phyloP scores from a whole-genome alignment of 2,329 filamentous ascomycete genomes.

The Penicillium glabrum region DNA sequence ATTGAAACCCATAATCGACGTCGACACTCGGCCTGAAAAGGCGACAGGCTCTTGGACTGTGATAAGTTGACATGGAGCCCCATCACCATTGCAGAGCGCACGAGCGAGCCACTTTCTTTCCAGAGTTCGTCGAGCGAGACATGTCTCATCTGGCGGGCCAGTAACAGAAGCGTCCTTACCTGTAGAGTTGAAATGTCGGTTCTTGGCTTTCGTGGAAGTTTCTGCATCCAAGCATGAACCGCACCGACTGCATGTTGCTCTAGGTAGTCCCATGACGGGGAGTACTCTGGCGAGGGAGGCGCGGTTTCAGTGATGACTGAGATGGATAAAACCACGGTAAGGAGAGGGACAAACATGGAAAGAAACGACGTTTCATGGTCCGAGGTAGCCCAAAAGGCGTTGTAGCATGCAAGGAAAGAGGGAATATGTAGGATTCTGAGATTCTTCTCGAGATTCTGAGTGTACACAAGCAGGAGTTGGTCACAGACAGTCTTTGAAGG shows the following conservation, averaged over 20 bases:
- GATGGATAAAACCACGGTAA: slow-evolving; percentile 16
- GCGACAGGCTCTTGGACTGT: slow-evolving; percentile 31
- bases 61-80: slow-evolving; percentile 44
- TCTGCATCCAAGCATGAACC: slow-evolving; percentile 16
- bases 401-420: slow-evolving; percentile 16
- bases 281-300: background rate
- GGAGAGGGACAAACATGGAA: slow-evolving; percentile 14
- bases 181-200: slow-evolving; percentile 21
- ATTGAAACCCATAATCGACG: slow-evolving; percentile 39
- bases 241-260: slow-evolving; percentile 8
- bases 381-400: slow-evolving; percentile 12
- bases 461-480: slow-evolving; percentile 16
- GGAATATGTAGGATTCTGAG: slow-evolving; percentile 23
- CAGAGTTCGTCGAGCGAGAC: slow-evolving; percentile 29
- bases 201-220: slow-evolving; percentile 19
- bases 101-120: slow-evolving; percentile 43
- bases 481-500: slow-evolving; percentile 19
- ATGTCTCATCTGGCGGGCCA: slow-evolving; percentile 14
- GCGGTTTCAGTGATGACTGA: slow-evolving; percentile 3
- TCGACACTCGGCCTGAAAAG: slow-evolving; percentile 36
- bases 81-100: slow-evolving; percentile 39
- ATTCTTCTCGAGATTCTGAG: slow-evolving; percentile 18
- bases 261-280: slow-evolving; percentile 18
- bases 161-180: slow-evolving; percentile 13
- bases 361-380: slow-evolving; percentile 7